phyloP scores from a whole-genome alignment of 2,329 filamentous ascomycete species.

The Fusarium transvaalense region DNA sequence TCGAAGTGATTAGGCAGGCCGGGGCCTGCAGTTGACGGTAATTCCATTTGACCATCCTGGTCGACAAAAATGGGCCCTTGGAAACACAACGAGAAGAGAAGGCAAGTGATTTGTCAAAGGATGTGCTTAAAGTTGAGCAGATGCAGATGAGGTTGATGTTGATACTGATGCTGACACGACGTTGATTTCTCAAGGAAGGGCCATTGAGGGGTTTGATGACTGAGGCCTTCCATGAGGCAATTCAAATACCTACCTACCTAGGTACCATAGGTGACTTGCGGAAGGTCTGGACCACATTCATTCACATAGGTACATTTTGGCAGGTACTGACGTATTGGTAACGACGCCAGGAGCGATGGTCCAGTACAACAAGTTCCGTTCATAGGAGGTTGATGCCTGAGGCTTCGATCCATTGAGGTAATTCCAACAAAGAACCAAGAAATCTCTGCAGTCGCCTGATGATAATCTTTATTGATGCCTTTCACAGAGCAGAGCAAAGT shows the following conservation, averaged over 20 bases:
- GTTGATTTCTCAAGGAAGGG: not conserved
- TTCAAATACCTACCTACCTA: not conserved
- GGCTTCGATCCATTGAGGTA: not conserved
- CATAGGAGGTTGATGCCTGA: not conserved
- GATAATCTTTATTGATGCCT: constrained; percentile 26
- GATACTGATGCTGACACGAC: constrained; percentile 21
- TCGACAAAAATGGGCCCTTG: constrained; percentile 22
- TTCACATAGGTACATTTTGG: constrained; percentile 4
- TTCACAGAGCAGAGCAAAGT: not conserved
- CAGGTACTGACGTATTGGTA: not conserved
- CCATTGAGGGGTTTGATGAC: constrained; percentile 17
- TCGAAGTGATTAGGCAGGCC: constrained; percentile 34
- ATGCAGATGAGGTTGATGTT: constrained; percentile 34
- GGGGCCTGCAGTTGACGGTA: constrained; percentile 25
- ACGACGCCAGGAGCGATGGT: not conserved
- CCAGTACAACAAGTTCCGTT: not conserved
- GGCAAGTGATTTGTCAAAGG: constrained; percentile 35
- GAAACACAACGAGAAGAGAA: constrained; percentile 26
- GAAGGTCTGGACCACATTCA: constrained; percentile 1
- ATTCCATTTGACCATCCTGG: constrained; percentile 25
- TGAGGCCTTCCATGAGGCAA: constrained; percentile 23
- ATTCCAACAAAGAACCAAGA: constrained; percentile 2
- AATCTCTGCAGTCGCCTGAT: constrained; percentile 20
- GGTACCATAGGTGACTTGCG: not conserved
- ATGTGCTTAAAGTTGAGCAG: constrained; percentile 32